Evolutionary conservation across 129 eudicot species (phyloP).

Genomic region (Chrysanthemum lavandulifolium): DNA sequence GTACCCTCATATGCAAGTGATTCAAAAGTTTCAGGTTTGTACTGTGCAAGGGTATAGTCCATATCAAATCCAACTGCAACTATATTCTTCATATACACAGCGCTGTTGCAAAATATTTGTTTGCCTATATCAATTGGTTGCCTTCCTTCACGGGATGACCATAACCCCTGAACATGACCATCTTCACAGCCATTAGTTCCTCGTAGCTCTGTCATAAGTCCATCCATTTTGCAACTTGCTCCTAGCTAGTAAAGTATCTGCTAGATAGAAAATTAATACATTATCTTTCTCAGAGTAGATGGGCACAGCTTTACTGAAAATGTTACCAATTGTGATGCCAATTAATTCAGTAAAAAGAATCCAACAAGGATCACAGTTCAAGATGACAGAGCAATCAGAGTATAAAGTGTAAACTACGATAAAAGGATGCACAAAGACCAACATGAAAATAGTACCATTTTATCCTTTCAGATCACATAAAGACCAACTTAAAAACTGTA

Average conservation of each 20-base stretch:
- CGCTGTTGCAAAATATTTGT: slow-evolving; percentile 82
- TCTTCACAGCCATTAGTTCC: slow-evolving; percentile 30
- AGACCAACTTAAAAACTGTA: slow-evolving; percentile 1
- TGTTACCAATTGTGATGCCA: not conserved
- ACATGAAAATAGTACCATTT: not conserved
- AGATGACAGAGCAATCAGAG: too few species aligned
- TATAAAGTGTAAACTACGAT: too few species aligned
- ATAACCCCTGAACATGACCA: slow-evolving; percentile 40
- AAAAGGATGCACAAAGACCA: too few species aligned
- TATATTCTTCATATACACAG: slow-evolving; percentile 73
- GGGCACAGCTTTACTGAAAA: slow-evolving; percentile 4
- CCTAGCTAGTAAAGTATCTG: slow-evolving; percentile 39
- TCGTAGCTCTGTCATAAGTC: slow-evolving; percentile 26
- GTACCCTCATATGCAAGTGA: slow-evolving; percentile 97
- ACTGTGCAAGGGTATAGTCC: slow-evolving; percentile 95
- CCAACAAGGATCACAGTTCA: not conserved
- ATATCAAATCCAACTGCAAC: slow-evolving; percentile 97
- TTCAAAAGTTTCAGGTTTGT: slow-evolving; percentile 89
- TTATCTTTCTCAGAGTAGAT: slow-evolving; percentile 20
- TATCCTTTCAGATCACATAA: slow-evolving; percentile 9
- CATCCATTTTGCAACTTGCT: slow-evolving; percentile 45
- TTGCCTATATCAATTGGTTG: slow-evolving; percentile 57
- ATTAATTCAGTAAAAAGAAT: slow-evolving; percentile 1
- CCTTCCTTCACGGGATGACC: slow-evolving; percentile 71
- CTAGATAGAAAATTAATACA: slow-evolving; percentile 9